These are phyloP conservation scores for Pythium volutum DNA, from an alignment of 352 stramenopile species.

Conservation along the genomic window DNA sequence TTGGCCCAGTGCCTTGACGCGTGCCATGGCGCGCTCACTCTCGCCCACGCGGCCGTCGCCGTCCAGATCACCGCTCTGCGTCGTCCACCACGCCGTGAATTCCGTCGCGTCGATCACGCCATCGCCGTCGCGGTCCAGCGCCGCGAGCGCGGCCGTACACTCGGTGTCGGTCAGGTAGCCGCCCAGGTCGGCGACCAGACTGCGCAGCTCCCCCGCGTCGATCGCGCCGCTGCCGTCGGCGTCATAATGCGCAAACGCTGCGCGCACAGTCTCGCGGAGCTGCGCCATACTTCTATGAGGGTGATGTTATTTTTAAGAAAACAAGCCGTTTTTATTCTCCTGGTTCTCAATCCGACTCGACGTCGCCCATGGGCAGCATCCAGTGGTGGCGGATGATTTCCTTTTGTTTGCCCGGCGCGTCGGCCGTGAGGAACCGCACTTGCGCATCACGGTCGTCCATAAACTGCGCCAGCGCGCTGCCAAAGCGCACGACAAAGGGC, in stretches of 20 bases:
- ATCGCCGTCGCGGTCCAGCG: slow-evolving; percentile 52
- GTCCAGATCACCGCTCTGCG: slow-evolving; percentile 33
- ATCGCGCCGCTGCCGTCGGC: slow-evolving; percentile 53
- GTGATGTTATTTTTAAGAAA: no score
- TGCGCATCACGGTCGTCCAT: slow-evolving; percentile 63
- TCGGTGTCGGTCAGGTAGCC: slow-evolving; percentile 50
- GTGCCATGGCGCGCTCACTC: slow-evolving; percentile 46
- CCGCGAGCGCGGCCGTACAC: slow-evolving; percentile 18
- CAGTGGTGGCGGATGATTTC: slow-evolving; percentile 79
- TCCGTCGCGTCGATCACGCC: slow-evolving; percentile 54
- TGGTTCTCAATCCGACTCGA: neutral
- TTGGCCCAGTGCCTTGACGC: slow-evolving; percentile 50
- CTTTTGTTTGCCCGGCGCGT: slow-evolving; percentile 40
- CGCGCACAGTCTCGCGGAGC: slow-evolving; percentile 47
- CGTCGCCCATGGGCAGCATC: slow-evolving; percentile 27
- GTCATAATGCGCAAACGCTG: slow-evolving; percentile 62
- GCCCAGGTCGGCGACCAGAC: slow-evolving; percentile 53
- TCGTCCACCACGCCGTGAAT: slow-evolving; percentile 57
- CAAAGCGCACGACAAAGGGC: slow-evolving; percentile 68
- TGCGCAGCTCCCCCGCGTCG: slow-evolving; percentile 41
- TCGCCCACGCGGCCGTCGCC: slow-evolving; percentile 39
- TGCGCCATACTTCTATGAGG: no score
- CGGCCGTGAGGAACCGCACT: slow-evolving; percentile 41
- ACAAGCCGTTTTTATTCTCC: neutral
- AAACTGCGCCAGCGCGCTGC: slow-evolving; percentile 65